A percentile compares a stretch with the other conserved stretches of the same genome.
phyloP scores from a whole-genome alignment of 2,329 filamentous ascomycete species.

The Hymenoscyphus linearis region DNA sequence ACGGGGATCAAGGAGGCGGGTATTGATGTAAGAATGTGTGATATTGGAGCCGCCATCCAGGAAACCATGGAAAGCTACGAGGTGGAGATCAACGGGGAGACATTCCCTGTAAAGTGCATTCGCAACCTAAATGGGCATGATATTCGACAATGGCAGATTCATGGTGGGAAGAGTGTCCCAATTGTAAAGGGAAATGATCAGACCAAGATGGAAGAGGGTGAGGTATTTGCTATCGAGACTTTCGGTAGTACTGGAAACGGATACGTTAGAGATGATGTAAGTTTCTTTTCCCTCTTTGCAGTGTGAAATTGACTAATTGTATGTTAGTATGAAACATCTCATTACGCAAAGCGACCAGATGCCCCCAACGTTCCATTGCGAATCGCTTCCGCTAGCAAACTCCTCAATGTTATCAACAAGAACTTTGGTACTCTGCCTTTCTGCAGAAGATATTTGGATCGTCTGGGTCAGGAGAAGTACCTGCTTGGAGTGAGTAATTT shows the following conservation, averaged over 20 bases:
- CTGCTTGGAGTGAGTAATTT: slow-evolving; percentile 65
- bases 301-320: slow-evolving; percentile 10
- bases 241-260: slow-evolving; percentile 92
- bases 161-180: slow-evolving; percentile 87
- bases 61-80: slow-evolving; percentile 60
- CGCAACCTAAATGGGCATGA: slow-evolving; percentile 64
- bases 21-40: slow-evolving; percentile 81
- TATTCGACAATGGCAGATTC: slow-evolving; percentile 83
- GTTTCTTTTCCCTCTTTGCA: slow-evolving; percentile 26
- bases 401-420: slow-evolving; percentile 88
- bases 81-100: slow-evolving; percentile 47
- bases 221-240: slow-evolving; percentile 92
- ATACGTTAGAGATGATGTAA: slow-evolving; percentile 77
- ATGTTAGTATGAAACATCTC: slow-evolving; percentile 67
- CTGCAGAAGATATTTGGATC: slow-evolving; percentile 84
- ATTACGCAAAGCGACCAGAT: slow-evolving; percentile 74
- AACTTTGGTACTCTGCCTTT: slow-evolving; percentile 93
- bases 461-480: slow-evolving; percentile 92
- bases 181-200: slow-evolving; percentile 85
- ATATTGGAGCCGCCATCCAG: slow-evolving; percentile 53
- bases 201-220: slow-evolving; percentile 97
- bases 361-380: slow-evolving; percentile 71
- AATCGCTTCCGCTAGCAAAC: slow-evolving; percentile 74
- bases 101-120: slow-evolving; percentile 49
- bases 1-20: slow-evolving; percentile 83